Percentiles rank a stretch among this genome's conserved stretches.
Evolutionary conservation across 2,329 filamentous ascomycete species (phyloP).

Genomic region (Bipolaris victoriae): DNA sequence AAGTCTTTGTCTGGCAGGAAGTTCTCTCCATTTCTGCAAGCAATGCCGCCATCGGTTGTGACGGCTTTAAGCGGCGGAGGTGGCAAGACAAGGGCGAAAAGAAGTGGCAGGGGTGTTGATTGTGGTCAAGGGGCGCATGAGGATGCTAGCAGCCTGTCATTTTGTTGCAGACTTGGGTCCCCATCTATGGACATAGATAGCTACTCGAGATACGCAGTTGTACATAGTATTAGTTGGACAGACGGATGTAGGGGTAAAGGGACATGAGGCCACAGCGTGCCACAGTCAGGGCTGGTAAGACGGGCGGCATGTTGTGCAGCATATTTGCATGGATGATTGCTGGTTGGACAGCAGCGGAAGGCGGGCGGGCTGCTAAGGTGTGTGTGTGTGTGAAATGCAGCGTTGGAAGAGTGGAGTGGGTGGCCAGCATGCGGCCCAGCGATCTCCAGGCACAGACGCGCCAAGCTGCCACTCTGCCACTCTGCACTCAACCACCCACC

Average conservation of each 20-base stretch:
- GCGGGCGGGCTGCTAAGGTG: slow-evolving; percentile 27
- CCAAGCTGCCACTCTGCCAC: slow-evolving; percentile 18
- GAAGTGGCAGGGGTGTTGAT: slow-evolving; percentile 19
- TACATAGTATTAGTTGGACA: neutral
- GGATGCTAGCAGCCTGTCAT: slow-evolving; percentile 21
- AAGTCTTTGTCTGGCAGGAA: neutral
- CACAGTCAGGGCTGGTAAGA: slow-evolving; percentile 9
- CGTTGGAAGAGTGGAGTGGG: slow-evolving; percentile 24
- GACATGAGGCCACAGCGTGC: slow-evolving; percentile 4
- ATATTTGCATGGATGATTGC: slow-evolving; percentile 6
- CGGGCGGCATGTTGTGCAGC: slow-evolving; percentile 2
- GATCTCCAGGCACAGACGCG: slow-evolving; percentile 33
- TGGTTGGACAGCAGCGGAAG: slow-evolving; percentile 20
- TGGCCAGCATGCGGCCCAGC: slow-evolving; percentile 19
- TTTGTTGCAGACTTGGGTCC: slow-evolving; percentile 18
- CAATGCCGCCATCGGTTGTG: slow-evolving; percentile 5
- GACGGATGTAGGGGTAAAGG: neutral
- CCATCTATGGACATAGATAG: slow-evolving; percentile 7
- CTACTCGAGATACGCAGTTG: neutral
- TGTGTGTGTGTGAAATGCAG: slow-evolving; percentile 23
- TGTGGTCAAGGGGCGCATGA: slow-evolving; percentile 18
- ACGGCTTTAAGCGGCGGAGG: slow-evolving; percentile 11
- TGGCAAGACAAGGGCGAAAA: slow-evolving; percentile 5
- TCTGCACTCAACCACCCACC: slow-evolving; percentile 20
- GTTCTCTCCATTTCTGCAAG: neutral